Percentiles rank a stretch among this genome's conserved stretches.
Evolutionary conservation across 2,329 filamentous ascomycete species (phyloP).

Genomic region (Sporothrix luriei): DNA sequence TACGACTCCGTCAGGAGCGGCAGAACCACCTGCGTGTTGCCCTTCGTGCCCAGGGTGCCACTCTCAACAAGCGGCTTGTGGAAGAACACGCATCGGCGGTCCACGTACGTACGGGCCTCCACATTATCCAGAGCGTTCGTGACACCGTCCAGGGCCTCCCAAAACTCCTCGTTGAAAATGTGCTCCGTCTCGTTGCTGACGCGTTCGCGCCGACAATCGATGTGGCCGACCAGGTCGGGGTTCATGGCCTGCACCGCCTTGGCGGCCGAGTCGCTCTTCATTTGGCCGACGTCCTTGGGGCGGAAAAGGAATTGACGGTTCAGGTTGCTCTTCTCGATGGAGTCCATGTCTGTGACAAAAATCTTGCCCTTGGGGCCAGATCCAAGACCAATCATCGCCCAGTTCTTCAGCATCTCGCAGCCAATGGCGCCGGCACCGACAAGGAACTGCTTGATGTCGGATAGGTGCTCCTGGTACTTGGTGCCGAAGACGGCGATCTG

Average conservation of each 20-base stretch:
- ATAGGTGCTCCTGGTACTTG: constrained; percentile 91
- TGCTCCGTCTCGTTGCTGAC: constrained; percentile 91
- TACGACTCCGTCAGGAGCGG: constrained; percentile 94
- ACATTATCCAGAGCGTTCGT: constrained; percentile 98
- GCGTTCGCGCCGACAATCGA: constrained; percentile 81
- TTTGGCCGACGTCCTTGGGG: constrained; percentile 85
- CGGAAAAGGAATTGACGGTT: constrained; percentile 98
- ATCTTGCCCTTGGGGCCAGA: constrained; percentile 88
- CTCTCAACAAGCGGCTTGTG: constrained; percentile 94
- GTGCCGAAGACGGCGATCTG: constrained; percentile 95
- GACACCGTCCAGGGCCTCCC: constrained; percentile 82
- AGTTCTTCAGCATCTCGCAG: constrained; percentile 99
- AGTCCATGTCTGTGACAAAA: constrained; percentile 94
- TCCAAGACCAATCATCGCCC: constrained; percentile 96
- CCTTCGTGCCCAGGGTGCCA: constrained; percentile 97
- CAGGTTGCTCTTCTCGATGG: constrained; percentile 97
- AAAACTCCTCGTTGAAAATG: constrained; percentile 92
- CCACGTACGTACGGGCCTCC: constrained; percentile 93
- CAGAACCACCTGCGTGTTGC: constrained; percentile 94
- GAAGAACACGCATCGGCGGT: constrained; percentile 97
- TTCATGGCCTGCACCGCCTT: constrained; percentile 94
- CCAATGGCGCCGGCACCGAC: constrained; percentile 97
- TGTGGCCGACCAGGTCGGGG: constrained; percentile 84
- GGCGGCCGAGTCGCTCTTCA: constrained; percentile 95
- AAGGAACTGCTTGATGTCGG: constrained; percentile 87